Percentiles rank a stretch among this genome's conserved stretches.
Conservation (phyloP, 2,329 filamentous ascomycete species). For the Pyrenochaeta sp. region DNA sequence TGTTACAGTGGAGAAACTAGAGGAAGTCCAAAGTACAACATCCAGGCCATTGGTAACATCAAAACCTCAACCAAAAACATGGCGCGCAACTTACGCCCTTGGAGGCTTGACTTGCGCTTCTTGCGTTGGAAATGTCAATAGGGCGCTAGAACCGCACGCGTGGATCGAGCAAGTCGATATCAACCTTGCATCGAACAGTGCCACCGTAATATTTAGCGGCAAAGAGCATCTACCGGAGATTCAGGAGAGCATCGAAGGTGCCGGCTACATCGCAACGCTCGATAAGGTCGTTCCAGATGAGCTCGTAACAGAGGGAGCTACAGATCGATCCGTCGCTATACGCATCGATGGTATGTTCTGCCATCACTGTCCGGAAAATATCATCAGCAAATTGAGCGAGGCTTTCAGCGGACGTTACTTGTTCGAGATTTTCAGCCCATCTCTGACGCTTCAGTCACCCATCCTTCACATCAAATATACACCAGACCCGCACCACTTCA, state of each 20-base stretch:
- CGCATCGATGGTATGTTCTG: slow-evolving; percentile 57
- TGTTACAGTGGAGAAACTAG: slow-evolving; percentile 48
- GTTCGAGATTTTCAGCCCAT: slow-evolving; percentile 63
- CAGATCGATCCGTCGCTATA: slow-evolving; percentile 46
- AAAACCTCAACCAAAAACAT: slow-evolving; percentile 33
- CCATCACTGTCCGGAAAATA: slow-evolving; percentile 57
- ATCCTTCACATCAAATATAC: slow-evolving; percentile 75
- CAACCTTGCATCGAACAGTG: slow-evolving; percentile 61
- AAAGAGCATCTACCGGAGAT: slow-evolving; percentile 57
- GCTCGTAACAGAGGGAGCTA: slow-evolving; percentile 18
- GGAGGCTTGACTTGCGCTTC: slow-evolving; percentile 67
- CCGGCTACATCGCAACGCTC: slow-evolving; percentile 53
- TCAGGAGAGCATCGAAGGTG: slow-evolving; percentile 59
- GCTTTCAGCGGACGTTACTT: slow-evolving; percentile 54
- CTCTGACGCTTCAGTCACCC: slow-evolving; percentile 67
- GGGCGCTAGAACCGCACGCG: slow-evolving; percentile 55
- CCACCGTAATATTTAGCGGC: slow-evolving; percentile 58
- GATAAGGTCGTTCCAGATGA: slow-evolving; percentile 39
- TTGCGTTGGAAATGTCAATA: slow-evolving; percentile 60
- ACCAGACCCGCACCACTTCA: slow-evolving; percentile 73
- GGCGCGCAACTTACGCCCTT: slow-evolving; percentile 59
- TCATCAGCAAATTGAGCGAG: slow-evolving; percentile 61
- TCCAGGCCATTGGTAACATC: not conserved
- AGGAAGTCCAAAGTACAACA: slow-evolving; percentile 17
- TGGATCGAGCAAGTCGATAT: slow-evolving; percentile 60